Conservation (phyloP, 2,329 filamentous ascomycete species). For the Cladosporium sp. region DNA sequence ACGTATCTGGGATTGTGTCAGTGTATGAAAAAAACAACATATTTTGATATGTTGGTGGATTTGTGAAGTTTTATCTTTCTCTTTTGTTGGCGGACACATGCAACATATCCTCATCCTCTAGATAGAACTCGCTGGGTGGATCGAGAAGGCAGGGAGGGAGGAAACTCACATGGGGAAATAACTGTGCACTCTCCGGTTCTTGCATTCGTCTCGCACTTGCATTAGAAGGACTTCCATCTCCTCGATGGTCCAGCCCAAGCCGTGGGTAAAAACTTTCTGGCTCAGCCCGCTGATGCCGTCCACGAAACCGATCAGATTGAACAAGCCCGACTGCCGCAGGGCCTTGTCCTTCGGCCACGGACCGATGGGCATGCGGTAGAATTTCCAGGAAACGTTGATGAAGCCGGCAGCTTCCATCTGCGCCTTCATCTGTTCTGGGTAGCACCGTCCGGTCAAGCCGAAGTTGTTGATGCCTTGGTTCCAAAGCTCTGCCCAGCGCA, state of each 20-base stretch:
- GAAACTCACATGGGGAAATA: conserved; percentile 26
- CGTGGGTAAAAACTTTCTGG: conserved; percentile 25
- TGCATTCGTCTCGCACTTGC: conserved; percentile 24
- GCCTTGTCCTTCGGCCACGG: conserved; percentile 26
- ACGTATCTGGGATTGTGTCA: conserved; percentile 20
- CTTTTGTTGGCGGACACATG: not conserved
- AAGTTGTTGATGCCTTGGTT: conserved; percentile 22
- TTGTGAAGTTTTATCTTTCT: not conserved
- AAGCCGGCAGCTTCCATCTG: conserved; percentile 33
- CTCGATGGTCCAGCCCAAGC: conserved; percentile 25
- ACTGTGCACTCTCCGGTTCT: conserved; percentile 23
- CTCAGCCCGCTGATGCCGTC: conserved; percentile 26
- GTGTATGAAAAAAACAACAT: not conserved
- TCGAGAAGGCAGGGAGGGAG: no score
- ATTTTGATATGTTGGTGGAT: no score
- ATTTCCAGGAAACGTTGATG: conserved; percentile 26
- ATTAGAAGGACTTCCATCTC: conserved; percentile 27
- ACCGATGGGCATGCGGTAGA: conserved; percentile 28
- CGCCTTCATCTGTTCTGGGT: conserved; percentile 30
- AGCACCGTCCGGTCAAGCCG: conserved; percentile 21
- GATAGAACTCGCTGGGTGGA: not conserved
- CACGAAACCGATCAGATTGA: conserved; percentile 23
- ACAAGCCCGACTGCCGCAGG: conserved; percentile 23
- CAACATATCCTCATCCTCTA: not conserved
- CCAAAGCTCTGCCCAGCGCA: conserved; percentile 23